Evolutionary conservation across 306 rosid genomes (phyloP).

Genomic region (Dryas alaskensis): DNA sequence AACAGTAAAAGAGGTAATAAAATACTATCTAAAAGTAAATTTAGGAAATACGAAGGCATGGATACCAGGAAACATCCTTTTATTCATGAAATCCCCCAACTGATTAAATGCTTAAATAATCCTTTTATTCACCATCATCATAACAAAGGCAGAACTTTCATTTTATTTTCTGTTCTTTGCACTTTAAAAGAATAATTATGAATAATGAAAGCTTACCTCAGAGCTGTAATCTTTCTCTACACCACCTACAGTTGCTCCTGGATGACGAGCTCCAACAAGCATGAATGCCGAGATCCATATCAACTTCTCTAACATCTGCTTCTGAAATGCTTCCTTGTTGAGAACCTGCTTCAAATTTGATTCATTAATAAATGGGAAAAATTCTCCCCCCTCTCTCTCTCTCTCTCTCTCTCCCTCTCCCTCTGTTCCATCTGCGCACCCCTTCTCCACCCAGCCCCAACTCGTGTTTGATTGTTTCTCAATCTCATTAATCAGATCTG

Average conservation of each 20-base stretch:
- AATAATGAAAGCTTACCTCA: constrained; percentile 53
- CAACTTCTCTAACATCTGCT: constrained; percentile 93
- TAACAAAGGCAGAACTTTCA: neutral
- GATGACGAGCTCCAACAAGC: constrained; percentile 96
- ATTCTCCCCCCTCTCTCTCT: too few relatives aligned
- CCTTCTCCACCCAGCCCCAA: too few relatives aligned
- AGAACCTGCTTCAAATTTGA: constrained; percentile 51
- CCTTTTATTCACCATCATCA: neutral
- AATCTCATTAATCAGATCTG: too few relatives aligned
- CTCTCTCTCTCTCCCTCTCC: too few relatives aligned
- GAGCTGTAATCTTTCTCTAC: constrained; percentile 74
- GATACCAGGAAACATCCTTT: neutral
- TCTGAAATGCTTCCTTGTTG: constrained; percentile 74
- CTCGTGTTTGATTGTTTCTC: too few relatives aligned
- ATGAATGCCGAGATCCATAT: constrained; percentile 94
- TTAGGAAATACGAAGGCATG: neutral
- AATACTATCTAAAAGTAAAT: neutral
- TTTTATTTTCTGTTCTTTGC: neutral
- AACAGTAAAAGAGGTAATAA: neutral
- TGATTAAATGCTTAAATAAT: neutral
- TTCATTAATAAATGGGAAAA: neutral
- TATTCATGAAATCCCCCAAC: neutral
- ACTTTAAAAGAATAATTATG: neutral
- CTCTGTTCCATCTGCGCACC: too few relatives aligned
- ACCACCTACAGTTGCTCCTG: constrained; percentile 71